Conservation (phyloP, 495 filamentous ascomycete genomes). For the Astrocystis sublimbata region DNA sequence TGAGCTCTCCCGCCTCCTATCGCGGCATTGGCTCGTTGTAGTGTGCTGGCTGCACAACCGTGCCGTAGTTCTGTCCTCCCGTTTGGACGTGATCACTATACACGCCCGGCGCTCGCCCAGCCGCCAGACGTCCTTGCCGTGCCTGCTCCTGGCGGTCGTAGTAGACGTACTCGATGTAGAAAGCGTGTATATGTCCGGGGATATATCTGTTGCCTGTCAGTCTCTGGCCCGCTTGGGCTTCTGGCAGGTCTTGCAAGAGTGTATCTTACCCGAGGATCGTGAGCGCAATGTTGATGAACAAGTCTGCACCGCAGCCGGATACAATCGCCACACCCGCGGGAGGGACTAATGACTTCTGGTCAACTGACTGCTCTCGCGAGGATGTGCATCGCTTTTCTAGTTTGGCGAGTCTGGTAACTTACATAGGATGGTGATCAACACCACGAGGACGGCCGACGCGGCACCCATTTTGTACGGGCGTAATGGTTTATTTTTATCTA, state of each 20-base stretch:
- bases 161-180: constrained; percentile 89
- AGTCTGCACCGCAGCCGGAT: constrained; percentile 70
- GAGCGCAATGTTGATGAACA: constrained; percentile 90
- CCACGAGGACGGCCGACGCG: constrained; percentile 54
- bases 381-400: neutral
- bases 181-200: constrained; percentile 85
- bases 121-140: constrained; percentile 48
- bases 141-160: constrained; percentile 67
- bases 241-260: constrained; percentile 37
- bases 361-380: neutral
- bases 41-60: constrained; percentile 42
- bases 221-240: neutral
- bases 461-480: constrained; percentile 53
- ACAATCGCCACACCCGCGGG: constrained; percentile 44
- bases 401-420: constrained; percentile 10
- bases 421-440: constrained; percentile 61
- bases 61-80: constrained; percentile 63
- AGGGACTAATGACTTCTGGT: constrained; percentile 35
- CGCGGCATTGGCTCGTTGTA: neutral
- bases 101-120: constrained; percentile 65
- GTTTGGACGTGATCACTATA: constrained; percentile 79
- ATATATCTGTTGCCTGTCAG: constrained; percentile 55
- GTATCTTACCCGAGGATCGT: constrained; percentile 59
- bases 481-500: constrained; percentile 12
- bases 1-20: neutral